Evolutionary conservation across 1,284 basidiomycete species (phyloP), one percentile per base, ranked within the genome.

Genomic region (Leccinum holopus): DNA sequence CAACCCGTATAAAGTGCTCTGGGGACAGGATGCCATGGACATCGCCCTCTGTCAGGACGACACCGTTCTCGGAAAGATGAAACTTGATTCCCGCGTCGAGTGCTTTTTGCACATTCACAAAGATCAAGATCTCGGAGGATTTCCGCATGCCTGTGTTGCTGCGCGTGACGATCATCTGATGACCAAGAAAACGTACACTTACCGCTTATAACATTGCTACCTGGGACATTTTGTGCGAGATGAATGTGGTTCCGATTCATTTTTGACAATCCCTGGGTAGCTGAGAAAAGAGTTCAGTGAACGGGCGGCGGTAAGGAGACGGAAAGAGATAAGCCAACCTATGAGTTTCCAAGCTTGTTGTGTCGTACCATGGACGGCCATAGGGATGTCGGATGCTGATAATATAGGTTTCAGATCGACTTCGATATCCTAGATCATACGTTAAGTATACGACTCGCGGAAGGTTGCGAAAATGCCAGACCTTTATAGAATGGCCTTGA

Each of bases 201-300:
- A 92, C 92, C 92, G 66, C 91, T 94, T 62, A 90, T 84, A 54
- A 93, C 86, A 9, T 84, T 83, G 2, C 82, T 77, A 1, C 84
- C 83, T 14, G 81, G 77, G 7, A 90, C 79, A 56, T 87, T 87
- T 74, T 91, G 87, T 0, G 95, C 94, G 11, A 96, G 82, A 72
- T 97, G 95, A 57, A 97, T 90, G 70, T 97, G 93, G 67, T 94
- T 95, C 30, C 94, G 82, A 14, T 76, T 82, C 94, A 95, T 96
- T 65, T 83, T 87, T n/a, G 88, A 92, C 14, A 97, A 77, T 0
- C 94, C 94, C 68, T 89, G 79, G 32, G 76, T 78, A 54, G 83
- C 87, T 91, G 65, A 44, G 18, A 35, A 14, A 35, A 21, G 21
- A 16, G n/a, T 1, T 54, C 18, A n/a, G 25, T 14, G 44, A 32